Conservation (phyloP, 495 filamentous ascomycete species). For the Massariosphaeria phaeospora region DNA sequence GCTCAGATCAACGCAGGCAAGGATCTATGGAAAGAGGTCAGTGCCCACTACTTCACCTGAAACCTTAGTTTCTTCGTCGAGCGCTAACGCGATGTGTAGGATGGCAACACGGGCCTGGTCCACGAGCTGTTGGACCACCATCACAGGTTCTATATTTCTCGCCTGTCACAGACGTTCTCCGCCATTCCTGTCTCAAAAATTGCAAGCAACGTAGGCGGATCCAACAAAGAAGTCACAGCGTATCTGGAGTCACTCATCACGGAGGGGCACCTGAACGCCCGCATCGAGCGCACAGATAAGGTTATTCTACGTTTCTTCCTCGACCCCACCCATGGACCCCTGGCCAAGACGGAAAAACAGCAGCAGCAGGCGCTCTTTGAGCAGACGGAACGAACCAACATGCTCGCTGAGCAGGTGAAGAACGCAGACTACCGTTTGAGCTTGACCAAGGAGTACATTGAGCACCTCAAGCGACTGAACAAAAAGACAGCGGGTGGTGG, state of each 20-base stretch:
- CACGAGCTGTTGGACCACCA: conserved; percentile 48
- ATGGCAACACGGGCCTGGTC: conserved; percentile 55
- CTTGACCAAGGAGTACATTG: conserved; percentile 39
- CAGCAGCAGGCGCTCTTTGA: conserved; percentile 33
- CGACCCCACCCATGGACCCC: conserved; percentile 26
- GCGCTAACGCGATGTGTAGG: conserved; percentile 35
- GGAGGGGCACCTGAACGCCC: conserved; percentile 33
- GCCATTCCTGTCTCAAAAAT: conserved; percentile 38
- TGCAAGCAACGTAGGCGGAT: conserved; percentile 27
- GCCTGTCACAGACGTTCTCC: conserved; percentile 37
- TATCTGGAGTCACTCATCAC: conserved; percentile 34
- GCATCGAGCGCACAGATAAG: conserved; percentile 19
- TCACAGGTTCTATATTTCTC: conserved; percentile 44
- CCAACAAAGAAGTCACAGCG: conserved; percentile 19
- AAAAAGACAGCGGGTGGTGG: conserved; percentile 20
- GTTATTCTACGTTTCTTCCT: conserved; percentile 37
- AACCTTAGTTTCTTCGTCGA: background rate
- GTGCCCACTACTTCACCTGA: conserved; percentile 33
- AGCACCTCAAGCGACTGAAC: conserved; percentile 31
- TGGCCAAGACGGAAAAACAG: conserved; percentile 33
- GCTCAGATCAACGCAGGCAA: conserved; percentile 54
- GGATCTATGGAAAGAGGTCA: conserved; percentile 56
- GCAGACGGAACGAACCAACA: conserved; percentile 35
- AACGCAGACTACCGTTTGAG: conserved; percentile 37
- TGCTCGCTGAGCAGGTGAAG: conserved; percentile 35